phyloP scores from a whole-genome alignment of 176 grass and related monocot species.

The bread wheat (Triticum aestivum) region DNA sequence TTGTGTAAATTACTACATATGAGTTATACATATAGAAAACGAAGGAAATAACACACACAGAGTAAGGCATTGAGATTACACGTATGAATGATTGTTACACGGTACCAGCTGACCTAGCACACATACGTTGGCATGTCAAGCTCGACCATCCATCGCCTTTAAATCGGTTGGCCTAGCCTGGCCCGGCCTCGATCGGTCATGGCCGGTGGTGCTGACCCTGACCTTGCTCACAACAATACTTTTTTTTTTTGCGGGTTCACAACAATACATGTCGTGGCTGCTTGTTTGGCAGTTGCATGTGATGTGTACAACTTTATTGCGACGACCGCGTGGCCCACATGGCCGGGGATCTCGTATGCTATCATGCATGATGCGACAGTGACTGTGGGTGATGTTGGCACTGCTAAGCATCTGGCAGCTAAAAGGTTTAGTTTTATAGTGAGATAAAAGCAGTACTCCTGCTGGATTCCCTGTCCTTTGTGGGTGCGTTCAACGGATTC shows the following conservation, averaged over 20 bases:
- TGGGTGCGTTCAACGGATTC: not conserved
- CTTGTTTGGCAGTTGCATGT: not conserved
- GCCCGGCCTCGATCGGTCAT: not conserved
- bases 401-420: conserved; percentile 15
- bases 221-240: too few relatives aligned
- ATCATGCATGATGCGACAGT: not conserved
- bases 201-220: not conserved
- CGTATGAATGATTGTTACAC: too few relatives aligned
- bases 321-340: not conserved
- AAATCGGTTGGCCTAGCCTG: not conserved
- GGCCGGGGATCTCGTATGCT: not conserved
- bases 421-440: not conserved
- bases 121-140: not conserved
- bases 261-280: not conserved
- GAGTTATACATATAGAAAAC: too few relatives aligned
- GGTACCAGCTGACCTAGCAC: too few relatives aligned
- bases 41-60: too few relatives aligned
- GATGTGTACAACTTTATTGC: not conserved
- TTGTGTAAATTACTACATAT: too few relatives aligned
- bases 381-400: not conserved
- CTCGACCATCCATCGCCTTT: not conserved
- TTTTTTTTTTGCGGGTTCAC: too few relatives aligned
- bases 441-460: too few relatives aligned
- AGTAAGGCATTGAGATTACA: too few relatives aligned
- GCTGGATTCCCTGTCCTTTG: conserved; percentile 27